phyloP scores from a whole-genome alignment of 345 rosid genomes.

The Durio zibethinus region DNA sequence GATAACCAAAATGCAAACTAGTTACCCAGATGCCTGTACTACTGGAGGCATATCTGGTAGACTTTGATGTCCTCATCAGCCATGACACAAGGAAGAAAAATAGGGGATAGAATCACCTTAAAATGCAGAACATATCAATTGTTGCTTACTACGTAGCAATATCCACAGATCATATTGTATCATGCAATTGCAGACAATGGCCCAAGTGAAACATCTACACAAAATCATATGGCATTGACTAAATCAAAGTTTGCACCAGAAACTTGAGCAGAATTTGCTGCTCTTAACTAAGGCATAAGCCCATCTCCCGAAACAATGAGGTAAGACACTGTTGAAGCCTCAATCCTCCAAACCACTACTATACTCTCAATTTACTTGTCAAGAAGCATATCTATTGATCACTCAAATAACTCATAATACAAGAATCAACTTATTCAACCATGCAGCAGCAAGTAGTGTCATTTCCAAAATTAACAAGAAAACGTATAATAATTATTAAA shows the following conservation, averaged over 20 bases:
- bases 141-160: constrained; percentile 15
- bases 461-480: neutral
- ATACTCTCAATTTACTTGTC: neutral
- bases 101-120: constrained; percentile 8
- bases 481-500: neutral
- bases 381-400: neutral
- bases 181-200: neutral
- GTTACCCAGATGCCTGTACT: neutral
- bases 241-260: neutral
- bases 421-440: constrained; percentile 11
- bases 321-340: neutral
- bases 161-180: neutral
- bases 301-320: neutral
- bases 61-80: neutral
- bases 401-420: neutral
- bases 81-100: constrained; percentile 1
- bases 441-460: neutral
- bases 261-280: neutral
- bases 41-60: neutral
- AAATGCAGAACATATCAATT: constrained; percentile 20
- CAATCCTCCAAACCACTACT: neutral
- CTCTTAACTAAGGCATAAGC: neutral
- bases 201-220: neutral
- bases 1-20: neutral
- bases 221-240: neutral